Evolutionary conservation across 805 yeast genomes (phyloP), one percentile per base, ranked within the genome.

Genomic region (Metschnikowia lochheadii): DNA sequence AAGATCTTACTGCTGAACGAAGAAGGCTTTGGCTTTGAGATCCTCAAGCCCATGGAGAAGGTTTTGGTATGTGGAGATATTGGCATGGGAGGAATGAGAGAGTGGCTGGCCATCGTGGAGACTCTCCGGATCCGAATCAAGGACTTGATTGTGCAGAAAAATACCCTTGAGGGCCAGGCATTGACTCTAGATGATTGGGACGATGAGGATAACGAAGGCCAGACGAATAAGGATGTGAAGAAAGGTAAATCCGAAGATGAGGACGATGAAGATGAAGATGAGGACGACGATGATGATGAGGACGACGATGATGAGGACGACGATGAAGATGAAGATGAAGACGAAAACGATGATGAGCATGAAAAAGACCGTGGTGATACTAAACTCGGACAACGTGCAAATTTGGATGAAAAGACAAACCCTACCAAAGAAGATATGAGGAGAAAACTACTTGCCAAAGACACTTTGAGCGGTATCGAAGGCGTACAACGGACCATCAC

Each of bases 11-110:
- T 66, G 8, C 63, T 66, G 35, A 61, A 63, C 13, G 77, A 73
- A 34, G 68, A 67, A 36, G 73, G 75, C 2, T 72, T 73, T 55
- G 77, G 77, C 10, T 64, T 73, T 47, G 78, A 74, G 50, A 60
- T 74, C 11, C 64, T 74, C 55, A 73, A 72, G 51, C 79, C 79
- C 14, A 77, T 74, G 8, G 79, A 74, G 48, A 74, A 74, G 56
- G 76, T 74, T 1, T 64, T 74, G 53, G 72, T 74, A 6, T 74
- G 79, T 61, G 79, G 79, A 5, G 79, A 74, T 54, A 74, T 74
- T 43, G 79, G 79, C 1, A 73, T 74, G 78, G 79, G 79, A 5
- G 79, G 79, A 6, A 74, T 74, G 79, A 60, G 78, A 46, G 79
- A 74, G 60, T 74, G 79, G 79, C 63, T 58, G 52, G 79, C 74